phyloP scores from a whole-genome alignment of 805 yeast genomes.

The Candida awuae region DNA sequence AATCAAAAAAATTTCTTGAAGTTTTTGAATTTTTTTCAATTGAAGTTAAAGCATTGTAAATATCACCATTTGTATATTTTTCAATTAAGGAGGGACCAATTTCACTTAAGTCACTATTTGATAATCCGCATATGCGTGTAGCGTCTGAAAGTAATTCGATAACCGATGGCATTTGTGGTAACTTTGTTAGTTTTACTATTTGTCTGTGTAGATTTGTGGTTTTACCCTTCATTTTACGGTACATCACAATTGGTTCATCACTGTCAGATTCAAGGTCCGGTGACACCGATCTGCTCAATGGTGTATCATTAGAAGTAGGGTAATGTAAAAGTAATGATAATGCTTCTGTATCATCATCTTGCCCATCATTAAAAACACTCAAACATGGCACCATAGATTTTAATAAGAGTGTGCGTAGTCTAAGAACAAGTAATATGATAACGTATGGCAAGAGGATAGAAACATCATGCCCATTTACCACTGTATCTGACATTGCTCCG shows the following conservation, averaged over 20 bases:
- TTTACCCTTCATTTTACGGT: neutral
- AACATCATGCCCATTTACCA: slow-evolving; percentile 8
- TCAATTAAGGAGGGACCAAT: slow-evolving; percentile 8
- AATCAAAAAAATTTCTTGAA: slow-evolving; percentile 1
- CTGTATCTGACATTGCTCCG: slow-evolving; percentile 6
- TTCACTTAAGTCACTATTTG: slow-evolving; percentile 7
- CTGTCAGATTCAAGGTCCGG: slow-evolving; percentile 1
- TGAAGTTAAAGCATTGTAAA: neutral
- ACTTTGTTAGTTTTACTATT: neutral
- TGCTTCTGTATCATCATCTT: slow-evolving; percentile 43
- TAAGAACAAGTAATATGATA: slow-evolving; percentile 33
- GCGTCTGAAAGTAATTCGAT: slow-evolving; percentile 9
- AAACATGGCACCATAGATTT: slow-evolving; percentile 3
- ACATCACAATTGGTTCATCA: slow-evolving; percentile 7
- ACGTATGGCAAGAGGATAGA: slow-evolving; percentile 32
- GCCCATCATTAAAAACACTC: neutral
- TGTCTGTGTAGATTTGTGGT: neutral
- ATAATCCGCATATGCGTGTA: slow-evolving; percentile 9
- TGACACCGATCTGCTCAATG: slow-evolving; percentile 8
- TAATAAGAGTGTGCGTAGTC: slow-evolving; percentile 10
- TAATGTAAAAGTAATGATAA: slow-evolving; percentile 42
- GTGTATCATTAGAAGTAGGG: slow-evolving; percentile 23
- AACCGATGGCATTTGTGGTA: slow-evolving; percentile 9
- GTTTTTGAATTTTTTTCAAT: neutral
- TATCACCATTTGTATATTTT: slow-evolving; percentile 10